Evolutionary conservation across 192 early-diverging fungal genomes (phyloP).

Genomic region (Podila minutissima): DNA sequence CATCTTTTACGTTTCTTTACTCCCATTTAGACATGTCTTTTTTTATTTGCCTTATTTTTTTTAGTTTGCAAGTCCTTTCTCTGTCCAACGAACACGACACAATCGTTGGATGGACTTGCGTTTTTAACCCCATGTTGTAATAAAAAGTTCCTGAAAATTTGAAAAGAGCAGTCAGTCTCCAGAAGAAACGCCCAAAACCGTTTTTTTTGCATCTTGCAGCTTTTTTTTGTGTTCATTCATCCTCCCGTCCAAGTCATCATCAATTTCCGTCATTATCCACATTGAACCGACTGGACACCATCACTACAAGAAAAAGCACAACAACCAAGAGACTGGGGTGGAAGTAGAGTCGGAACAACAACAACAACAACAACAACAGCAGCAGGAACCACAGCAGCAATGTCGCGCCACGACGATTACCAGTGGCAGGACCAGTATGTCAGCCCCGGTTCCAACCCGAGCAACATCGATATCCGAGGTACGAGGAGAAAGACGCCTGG

Average conservation of each 20-base stretch:
- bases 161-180: too few relatives aligned
- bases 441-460: conserved; percentile 17
- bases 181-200: too few relatives aligned
- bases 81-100: background rate
- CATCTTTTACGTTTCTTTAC: background rate
- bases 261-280: background rate
- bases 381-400: background rate
- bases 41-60: background rate
- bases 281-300: background rate
- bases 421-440: conserved; percentile 40
- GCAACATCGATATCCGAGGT: conserved; percentile 46
- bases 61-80: background rate
- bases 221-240: background rate
- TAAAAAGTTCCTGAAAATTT: too few relatives aligned
- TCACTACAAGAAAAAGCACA: too few relatives aligned
- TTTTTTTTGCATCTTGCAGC: background rate
- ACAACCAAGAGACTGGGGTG: too few relatives aligned
- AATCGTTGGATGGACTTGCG: too few relatives aligned
- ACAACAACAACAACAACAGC: background rate
- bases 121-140: too few relatives aligned
- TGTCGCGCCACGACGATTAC: conserved; percentile 36
- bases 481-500: background rate
- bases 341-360: background rate
- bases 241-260: background rate
- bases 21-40: conserved; percentile 1